Base-by-base conservation (phyloP, 2,329 filamentous ascomycete genomes). In the Colletotrichum trifolii region DNA sequence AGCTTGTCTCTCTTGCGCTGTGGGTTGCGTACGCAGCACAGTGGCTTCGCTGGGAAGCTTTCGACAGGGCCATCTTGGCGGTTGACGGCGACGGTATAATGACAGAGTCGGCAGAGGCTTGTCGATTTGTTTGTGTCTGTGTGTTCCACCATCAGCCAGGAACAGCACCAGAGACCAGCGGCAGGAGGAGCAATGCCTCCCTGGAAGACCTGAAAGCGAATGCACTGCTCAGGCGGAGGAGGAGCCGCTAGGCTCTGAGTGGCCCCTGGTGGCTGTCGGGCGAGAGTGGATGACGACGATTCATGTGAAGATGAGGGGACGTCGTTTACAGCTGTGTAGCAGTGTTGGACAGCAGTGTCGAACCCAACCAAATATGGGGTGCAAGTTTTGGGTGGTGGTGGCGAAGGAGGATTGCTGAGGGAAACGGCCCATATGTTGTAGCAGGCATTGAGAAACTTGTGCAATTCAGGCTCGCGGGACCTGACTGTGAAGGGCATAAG, bases 11-110 rank as follows among this genome's bases (percentile, higher is more conserved):
- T 25, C 25, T 3, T 25, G 25, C 1, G 25, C 25, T n/a, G 55
- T 45, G 45, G 2, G 50, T 48, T 57, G 46, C 50, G 62, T 65
- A 62, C 47, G 62, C 46, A 55, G 45, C 15, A 13, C 33, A 6
- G 52, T 63, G 63, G 58, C 58, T 55, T 56, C 35, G 52, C 53
- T 42, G 15, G 25, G 34, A 62, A 62, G 33, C 52, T 56, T 63
- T 48, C 34, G 52, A 45, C 13, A 36, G 46, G 40, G 40, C 17
- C 35, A 33, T 40, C 53, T 65, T 61, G 57, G 49, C 62, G 47
- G 61, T 39, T 43, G 39, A 35, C 25, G 59, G 12, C 35, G 34
- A 17, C 46, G 46, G 48, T 35, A 34, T 6, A 12, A 15, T 57
- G 56, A 48, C 49, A 47, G 58, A 45, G 45, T 34, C 46, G 58